These are phyloP conservation scores for Eucalyptus paniculata DNA, from an alignment of 345 rosid species.

Conservation along the genomic window DNA sequence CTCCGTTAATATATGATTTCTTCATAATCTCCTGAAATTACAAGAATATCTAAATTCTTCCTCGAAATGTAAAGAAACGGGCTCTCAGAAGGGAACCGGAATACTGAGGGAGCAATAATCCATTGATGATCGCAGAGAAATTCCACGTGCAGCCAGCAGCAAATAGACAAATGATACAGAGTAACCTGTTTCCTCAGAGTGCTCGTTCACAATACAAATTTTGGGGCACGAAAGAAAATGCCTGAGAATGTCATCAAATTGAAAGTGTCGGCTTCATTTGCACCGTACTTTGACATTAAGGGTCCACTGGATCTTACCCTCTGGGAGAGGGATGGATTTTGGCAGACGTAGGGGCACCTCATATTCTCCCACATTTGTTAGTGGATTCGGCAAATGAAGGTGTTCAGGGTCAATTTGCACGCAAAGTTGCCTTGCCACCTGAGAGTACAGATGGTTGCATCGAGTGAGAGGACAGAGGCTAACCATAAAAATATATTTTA, in stretches of 20 bases:
- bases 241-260: not conserved
- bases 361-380: constrained; percentile 62
- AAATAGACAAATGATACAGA: not conserved
- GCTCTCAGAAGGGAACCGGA: not conserved
- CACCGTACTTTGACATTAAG: constrained; percentile 77
- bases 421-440: constrained; percentile 82
- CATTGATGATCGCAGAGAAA: not conserved
- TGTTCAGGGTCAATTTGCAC: constrained; percentile 72
- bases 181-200: not conserved
- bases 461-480: not conserved
- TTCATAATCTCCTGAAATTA: not conserved
- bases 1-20: not conserved
- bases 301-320: constrained; percentile 68
- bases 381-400: constrained; percentile 41
- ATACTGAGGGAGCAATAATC: not conserved
- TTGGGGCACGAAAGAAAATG: not conserved
- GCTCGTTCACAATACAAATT: not conserved
- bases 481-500: not conserved
- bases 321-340: constrained; percentile 69
- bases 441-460: not conserved
- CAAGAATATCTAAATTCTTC: not conserved
- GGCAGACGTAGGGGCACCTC: constrained; percentile 73
- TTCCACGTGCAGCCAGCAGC: not conserved
- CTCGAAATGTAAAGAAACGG: not conserved
- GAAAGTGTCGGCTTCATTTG: constrained; percentile 9